Evolutionary conservation across 2,329 filamentous ascomycete genomes (phyloP), one percentile per base, ranked within the genome.

Genomic region (Xenosphaeropsis pyriputrescens): DNA sequence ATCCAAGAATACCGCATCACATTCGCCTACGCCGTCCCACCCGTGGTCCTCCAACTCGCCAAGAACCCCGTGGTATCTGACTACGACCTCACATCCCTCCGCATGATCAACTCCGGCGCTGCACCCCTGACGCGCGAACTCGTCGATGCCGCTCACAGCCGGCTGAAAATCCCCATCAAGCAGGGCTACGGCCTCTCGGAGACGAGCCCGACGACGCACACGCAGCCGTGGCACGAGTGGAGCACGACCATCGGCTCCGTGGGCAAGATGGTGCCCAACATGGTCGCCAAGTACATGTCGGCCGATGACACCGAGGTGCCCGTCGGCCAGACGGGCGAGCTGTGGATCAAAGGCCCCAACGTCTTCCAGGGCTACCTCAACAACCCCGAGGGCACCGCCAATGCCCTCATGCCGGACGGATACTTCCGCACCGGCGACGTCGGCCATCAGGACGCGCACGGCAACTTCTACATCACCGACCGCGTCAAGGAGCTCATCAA

Each of bases 351-450:
- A 40, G 85, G 85, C 0, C 84, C 85, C 0, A 91, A 91, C 43
- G 64, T 89, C 14, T 88, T 88, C 60, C 66, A 72, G 47, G 85
- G 83, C 1, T 93, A 89, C 52, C 67, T 79, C 47, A 84, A 85
- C 50, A 81, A 82, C 40, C 70, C 75, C 0, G 71, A 79, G 43
- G 73, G 78, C 2, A 85, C 84, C 2, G 64, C 63, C 2, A 76
- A 84, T 34, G 76, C 80, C 0, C 75, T 91, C 43, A 82, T 80
- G 2, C 47, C 63, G 0, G 85, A 93, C 45, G 85, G 85, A 1
- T 95, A 77, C 64, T 94, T 93, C 68, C 88, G 79, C 58, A 94
- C 88, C 0, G 88, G 88, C 2, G 88, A 95, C 50, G 76, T 94
- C 18, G 83, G 85, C 4, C 77, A 83, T 45, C 73, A 83, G 50